Conservation (phyloP, 2,329 filamentous ascomycete species). For the Aureobasidium melanogenum region DNA sequence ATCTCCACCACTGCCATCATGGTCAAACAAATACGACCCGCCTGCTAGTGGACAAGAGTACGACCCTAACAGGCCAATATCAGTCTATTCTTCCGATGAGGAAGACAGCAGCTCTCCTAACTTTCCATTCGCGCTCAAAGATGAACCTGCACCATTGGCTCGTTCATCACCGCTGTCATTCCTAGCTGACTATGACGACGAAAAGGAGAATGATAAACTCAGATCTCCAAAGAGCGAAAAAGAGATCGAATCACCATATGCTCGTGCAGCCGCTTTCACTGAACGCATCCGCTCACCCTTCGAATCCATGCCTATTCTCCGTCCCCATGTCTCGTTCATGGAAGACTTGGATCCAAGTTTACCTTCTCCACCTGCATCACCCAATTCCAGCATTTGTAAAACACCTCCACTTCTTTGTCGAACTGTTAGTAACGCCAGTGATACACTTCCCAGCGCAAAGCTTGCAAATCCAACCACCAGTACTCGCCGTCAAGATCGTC, state of each 20-base stretch:
- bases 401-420: not conserved
- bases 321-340: not conserved
- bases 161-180: not conserved
- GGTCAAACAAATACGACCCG: slow-evolving; percentile 16
- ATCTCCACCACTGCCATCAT: not conserved
- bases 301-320: not conserved
- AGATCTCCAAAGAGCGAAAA: not conserved
- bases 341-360: slow-evolving; percentile 1
- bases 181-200: not conserved
- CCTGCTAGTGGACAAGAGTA: slow-evolving; percentile 18
- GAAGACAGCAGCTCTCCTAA: slow-evolving; percentile 9
- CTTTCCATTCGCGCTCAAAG: slow-evolving; percentile 8
- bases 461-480: not conserved
- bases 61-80: slow-evolving; percentile 18
- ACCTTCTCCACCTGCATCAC: slow-evolving; percentile 1
- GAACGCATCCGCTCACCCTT: not conserved
- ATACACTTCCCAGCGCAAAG: not conserved
- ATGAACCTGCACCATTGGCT: not conserved
- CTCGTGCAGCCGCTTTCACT: not conserved
- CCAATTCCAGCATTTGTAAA: not conserved
- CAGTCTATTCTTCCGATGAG: slow-evolving; percentile 9
- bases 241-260: not conserved
- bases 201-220: not conserved
- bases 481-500: not conserved
- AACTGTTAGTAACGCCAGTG: not conserved